A percentile compares a stretch with the other conserved stretches of the same genome.
Evolutionary conservation across 2,329 filamentous ascomycete species (phyloP).

Genomic region (Tolypocladium capitatum): DNA sequence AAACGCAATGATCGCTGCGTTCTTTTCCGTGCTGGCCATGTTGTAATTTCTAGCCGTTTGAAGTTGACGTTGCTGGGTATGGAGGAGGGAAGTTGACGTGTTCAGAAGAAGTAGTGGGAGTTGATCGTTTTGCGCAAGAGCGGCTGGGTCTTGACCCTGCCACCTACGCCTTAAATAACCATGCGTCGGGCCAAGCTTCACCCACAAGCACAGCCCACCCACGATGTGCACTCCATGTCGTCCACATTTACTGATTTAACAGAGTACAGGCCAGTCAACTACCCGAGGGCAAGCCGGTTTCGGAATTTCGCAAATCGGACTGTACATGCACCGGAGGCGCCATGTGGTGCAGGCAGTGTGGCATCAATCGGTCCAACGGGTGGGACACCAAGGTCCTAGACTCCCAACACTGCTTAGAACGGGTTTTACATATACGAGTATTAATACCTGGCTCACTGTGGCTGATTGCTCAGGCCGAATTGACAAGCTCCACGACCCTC

Average conservation of each 20-base stretch:
- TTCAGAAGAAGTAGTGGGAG: not conserved
- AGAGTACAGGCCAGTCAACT: not conserved
- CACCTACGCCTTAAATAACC: too few species aligned
- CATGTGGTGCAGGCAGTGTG: too few species aligned
- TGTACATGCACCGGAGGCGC: not conserved
- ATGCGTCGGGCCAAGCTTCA: too few species aligned
- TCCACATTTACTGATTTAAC: not conserved
- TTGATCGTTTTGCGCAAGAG: too few species aligned
- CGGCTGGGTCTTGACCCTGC: too few species aligned
- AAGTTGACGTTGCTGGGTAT: not conserved
- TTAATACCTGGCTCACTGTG: not conserved
- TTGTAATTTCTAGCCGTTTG: not conserved
- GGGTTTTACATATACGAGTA: not conserved
- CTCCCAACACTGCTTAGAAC: not conserved
- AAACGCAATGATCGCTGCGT: slow-evolving; percentile 26
- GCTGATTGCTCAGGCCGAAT: not conserved
- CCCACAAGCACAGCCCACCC: too few species aligned
- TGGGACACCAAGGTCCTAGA: too few species aligned
- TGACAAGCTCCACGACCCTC: slow-evolving; percentile 19
- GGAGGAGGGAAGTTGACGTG: not conserved
- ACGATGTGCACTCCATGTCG: not conserved
- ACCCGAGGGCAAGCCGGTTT: not conserved
- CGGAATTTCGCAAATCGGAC: not conserved
- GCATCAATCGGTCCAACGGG: too few species aligned
- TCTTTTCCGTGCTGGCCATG: slow-evolving; percentile 21